A percentile compares a stretch with the other conserved stretches of the same genome.
These are phyloP conservation scores for Dictyostelium purpureum DNA, from an alignment of 78 protist genomes.

Conservation along the genomic window DNA sequence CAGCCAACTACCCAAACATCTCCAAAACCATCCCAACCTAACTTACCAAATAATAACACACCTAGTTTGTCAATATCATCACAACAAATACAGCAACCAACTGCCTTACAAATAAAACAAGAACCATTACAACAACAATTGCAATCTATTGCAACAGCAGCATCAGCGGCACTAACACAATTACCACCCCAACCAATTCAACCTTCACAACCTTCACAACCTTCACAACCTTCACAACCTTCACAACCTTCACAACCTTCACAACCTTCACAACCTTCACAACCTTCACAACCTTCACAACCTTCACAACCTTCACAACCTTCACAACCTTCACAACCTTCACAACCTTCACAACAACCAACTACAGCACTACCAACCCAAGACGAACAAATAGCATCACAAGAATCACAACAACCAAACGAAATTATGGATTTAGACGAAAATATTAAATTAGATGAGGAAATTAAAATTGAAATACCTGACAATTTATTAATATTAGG, in stretches of 20 bases:
- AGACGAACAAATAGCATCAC: neutral
- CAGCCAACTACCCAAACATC: neutral
- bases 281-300: neutral
- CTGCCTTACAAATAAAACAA: neutral
- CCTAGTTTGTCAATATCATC: neutral
- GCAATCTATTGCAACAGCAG: neutral
- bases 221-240: neutral
- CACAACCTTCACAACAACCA: neutral
- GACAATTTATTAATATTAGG: constrained; percentile 22
- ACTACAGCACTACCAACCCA: neutral
- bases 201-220: neutral
- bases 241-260: neutral
- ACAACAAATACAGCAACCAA: neutral
- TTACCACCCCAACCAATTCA: neutral
- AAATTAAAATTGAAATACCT: constrained; percentile 58
- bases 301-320: neutral
- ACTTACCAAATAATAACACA: neutral
- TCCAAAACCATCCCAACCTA: constrained; percentile 2
- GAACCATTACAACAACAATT: neutral
- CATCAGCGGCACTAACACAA: neutral
- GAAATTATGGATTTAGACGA: neutral
- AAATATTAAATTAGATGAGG: constrained; percentile 40
- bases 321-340: neutral
- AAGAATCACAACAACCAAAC: neutral
- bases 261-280: neutral